phyloP scores from a whole-genome alignment of 441 rosid species.

The Daphne laureola region DNA sequence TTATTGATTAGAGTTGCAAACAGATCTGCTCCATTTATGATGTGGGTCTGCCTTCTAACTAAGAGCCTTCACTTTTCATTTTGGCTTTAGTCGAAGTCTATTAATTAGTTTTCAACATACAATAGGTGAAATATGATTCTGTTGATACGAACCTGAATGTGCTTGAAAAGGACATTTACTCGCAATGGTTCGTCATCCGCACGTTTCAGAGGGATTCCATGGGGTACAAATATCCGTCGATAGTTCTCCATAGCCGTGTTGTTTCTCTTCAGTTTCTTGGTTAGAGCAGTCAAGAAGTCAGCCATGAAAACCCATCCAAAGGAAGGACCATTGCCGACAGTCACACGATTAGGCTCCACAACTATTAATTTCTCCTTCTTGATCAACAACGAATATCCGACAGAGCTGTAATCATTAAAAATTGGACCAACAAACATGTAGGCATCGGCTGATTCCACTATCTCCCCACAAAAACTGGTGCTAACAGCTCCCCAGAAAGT shows the following conservation, averaged over 20 bases:
- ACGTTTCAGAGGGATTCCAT: slow-evolving; percentile 41
- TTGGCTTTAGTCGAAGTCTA: neutral
- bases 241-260: slow-evolving; percentile 53
- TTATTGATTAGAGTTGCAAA: too few species aligned
- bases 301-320: slow-evolving; percentile 67
- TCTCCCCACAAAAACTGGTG: slow-evolving; percentile 59
- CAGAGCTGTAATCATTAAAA: slow-evolving; percentile 75
- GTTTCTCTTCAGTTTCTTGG: slow-evolving; percentile 50
- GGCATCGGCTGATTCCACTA: slow-evolving; percentile 74
- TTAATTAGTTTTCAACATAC: neutral
- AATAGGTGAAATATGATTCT: neutral
- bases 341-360: slow-evolving; percentile 58
- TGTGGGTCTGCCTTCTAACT: neutral
- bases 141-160: slow-evolving; percentile 41
- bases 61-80: neutral
- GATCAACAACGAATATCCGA: slow-evolving; percentile 66
- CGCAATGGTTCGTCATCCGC: slow-evolving; percentile 46
- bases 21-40: too few species aligned
- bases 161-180: slow-evolving; percentile 62
- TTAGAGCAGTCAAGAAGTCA: slow-evolving; percentile 49
- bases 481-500: slow-evolving; percentile 81
- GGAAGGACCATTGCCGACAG: slow-evolving; percentile 65
- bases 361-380: slow-evolving; percentile 56
- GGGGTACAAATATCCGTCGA: slow-evolving; percentile 49
- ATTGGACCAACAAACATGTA: slow-evolving; percentile 64